phyloP scores from a whole-genome alignment of 352 stramenopile genomes.

The Pythium rhizo-oryzae region DNA sequence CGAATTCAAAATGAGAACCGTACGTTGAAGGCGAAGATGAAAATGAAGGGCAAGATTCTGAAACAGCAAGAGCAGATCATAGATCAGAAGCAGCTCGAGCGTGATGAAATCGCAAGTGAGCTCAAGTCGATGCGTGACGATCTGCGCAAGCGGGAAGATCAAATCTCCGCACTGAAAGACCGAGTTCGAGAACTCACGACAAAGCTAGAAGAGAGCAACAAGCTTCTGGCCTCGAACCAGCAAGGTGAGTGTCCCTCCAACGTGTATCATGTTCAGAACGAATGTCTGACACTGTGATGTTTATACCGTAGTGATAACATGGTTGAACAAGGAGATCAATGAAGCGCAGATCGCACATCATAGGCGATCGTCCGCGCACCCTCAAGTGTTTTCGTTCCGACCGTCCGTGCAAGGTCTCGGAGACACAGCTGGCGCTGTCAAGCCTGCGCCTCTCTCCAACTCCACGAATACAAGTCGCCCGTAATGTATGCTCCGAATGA shows the following conservation, averaged over 20 bases:
- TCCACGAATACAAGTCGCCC: slow-evolving; percentile 3
- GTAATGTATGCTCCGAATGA: slow-evolving; percentile 25
- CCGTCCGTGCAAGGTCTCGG: slow-evolving; percentile 46
- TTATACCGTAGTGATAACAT: slow-evolving; percentile 87
- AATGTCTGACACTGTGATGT: background rate
- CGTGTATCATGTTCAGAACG: background rate
- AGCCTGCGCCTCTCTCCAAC: slow-evolving; percentile 9
- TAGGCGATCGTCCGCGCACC: slow-evolving; percentile 57
- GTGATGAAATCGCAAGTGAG: slow-evolving; percentile 60
- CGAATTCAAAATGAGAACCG: slow-evolving; percentile 86
- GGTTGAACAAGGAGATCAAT: slow-evolving; percentile 93
- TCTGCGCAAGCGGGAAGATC: slow-evolving; percentile 68
- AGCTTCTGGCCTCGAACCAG: slow-evolving; percentile 87
- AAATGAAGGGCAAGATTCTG: slow-evolving; percentile 89
- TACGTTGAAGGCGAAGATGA: slow-evolving; percentile 76
- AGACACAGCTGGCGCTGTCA: background rate
- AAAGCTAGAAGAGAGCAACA: slow-evolving; percentile 90
- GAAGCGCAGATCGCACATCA: slow-evolving; percentile 82
- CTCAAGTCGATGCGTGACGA: slow-evolving; percentile 73
- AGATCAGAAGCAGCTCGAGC: slow-evolving; percentile 79
- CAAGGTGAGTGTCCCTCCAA: slow-evolving; percentile 54
- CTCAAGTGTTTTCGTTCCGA: slow-evolving; percentile 69
- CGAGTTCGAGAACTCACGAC: slow-evolving; percentile 75
- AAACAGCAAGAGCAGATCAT: slow-evolving; percentile 88
- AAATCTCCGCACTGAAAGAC: slow-evolving; percentile 60